Evolutionary conservation across 2,329 filamentous ascomycete genomes (phyloP), one percentile per base, ranked within the genome.

Genomic region (Aspergillus aculeatinus): DNA sequence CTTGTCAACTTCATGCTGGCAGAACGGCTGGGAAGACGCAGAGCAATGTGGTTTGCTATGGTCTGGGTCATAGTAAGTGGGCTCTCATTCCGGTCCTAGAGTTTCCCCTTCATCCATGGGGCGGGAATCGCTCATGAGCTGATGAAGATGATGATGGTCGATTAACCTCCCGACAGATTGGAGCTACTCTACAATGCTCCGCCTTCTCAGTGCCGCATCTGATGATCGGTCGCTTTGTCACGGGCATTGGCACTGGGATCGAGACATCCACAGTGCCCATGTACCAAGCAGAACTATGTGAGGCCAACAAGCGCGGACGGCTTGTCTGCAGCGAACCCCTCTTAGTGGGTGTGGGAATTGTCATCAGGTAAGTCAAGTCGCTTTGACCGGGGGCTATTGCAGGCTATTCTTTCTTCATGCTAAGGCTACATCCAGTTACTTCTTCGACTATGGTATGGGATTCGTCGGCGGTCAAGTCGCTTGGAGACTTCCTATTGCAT

Each of bases 201-300:
- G 67, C 72, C 1, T 75, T 65, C 56, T 68, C 67, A 3, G 63
- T 70, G 2, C 66, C 72, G 1, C 74, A 76, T 48, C 59, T 77
- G 19, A 72, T 76, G 53, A 73, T 82, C 27, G 81, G 80, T 14
- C 76, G 81, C 27, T 77, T 80, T 53, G 74, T 84, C 27, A 81
- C 80, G 1, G 82, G 80, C 5, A 74, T 84, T 58, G 80, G 81
- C 1, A 82, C 81, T 55, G 82, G 82, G 2, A 75, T 81, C 60
- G 69, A 72, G 53, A 74, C 73, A 4, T 74, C 73, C n/a, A 73
- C 70, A 2, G 72, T 77, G 4, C 74, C 74, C 3, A 74, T 72
- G 68, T 78, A 79, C 57, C 80, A 81, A 60, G 73, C 77, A 0
- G 80, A 82, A 60, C 70, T 81, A 0, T 79, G 76, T 56, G 74